These are phyloP conservation scores for Penstemon barbatus DNA, from an alignment of 257 asterid species.

Conservation along the genomic window DNA sequence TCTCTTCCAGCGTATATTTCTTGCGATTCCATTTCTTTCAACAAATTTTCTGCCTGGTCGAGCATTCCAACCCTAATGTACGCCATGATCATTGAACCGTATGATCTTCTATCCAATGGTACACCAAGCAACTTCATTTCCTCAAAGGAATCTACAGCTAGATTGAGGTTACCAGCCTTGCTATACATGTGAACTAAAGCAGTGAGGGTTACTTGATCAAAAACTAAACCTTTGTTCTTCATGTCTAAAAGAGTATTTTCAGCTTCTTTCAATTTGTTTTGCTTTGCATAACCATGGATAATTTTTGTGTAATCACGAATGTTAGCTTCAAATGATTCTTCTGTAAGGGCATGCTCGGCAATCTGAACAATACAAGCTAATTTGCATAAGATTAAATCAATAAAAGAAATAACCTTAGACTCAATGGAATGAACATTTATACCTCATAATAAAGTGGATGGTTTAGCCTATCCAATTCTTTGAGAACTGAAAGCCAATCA, in stretches of 20 bases:
- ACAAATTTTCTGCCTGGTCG: conserved; percentile 49
- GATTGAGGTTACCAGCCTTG: conserved; percentile 72
- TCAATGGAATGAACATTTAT: neutral
- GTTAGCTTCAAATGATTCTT: conserved; percentile 80
- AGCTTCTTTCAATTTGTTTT: conserved; percentile 59
- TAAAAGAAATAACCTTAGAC: neutral
- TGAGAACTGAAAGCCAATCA: conserved; percentile 84
- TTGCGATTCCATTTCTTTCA: conserved; percentile 69
- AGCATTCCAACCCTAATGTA: conserved; percentile 71
- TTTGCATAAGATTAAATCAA: neutral
- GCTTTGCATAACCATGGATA: conserved; percentile 63
- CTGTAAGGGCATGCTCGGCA: conserved; percentile 57
- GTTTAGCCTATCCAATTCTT: conserved; percentile 61
- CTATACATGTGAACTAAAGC: conserved; percentile 87
- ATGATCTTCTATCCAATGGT: conserved; percentile 71
- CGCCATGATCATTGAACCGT: conserved; percentile 93
- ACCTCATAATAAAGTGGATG: conserved; percentile 79
- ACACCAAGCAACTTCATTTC: conserved; percentile 83
- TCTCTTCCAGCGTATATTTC: conserved; percentile 73
- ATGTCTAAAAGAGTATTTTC: conserved; percentile 55
- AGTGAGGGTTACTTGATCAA: conserved; percentile 80
- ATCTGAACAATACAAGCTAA: conserved; percentile 42
- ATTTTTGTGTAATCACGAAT: conserved; percentile 84
- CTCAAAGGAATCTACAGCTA: conserved; percentile 63
- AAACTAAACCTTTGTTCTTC: conserved; percentile 64